Evolutionary conservation across 805 yeast genomes (phyloP), one percentile per base, ranked within the genome.

Genomic region (Teunomyces stri): DNA sequence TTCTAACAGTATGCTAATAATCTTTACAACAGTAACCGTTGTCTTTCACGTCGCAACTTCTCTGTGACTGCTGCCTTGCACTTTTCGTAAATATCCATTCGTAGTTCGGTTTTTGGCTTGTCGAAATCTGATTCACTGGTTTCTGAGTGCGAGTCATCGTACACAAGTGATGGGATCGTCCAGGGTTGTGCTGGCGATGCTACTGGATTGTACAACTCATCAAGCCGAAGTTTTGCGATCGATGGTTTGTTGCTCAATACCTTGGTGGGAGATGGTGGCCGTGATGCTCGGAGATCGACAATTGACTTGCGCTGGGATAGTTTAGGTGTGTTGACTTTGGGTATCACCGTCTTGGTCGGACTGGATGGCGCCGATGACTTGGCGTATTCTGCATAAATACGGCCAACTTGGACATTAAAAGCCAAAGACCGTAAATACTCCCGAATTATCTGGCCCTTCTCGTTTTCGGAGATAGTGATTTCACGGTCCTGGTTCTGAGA

Each of bases 401-500:
- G 65, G 9, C 79, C 80, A n/a, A 83, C 79, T 62, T 85, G 91
- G 12, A 84, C 80, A 47, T 78, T 74, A 45, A 80, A 75, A 12
- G 87, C 87, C 42, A 85, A 55, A 40, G 66, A 73, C 16, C 65
- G 68, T 27, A 84, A 65, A 57, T 80, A 85, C 7, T 60, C 61
- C 21, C 66, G 49, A 12, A 85, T 76, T 25, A 84, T 76, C 12
- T 50, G 41, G 0, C 75, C 54, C 42, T 58, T 68, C 41, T 81
- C 63, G 41, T 72, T 78, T 28, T 61, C 56, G 1, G 59, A 44
- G 6, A 62, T 50, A 5, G 43, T 29, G 10, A 59, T 37, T 18
- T 41, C 33, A 6, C 36, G 16, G 6, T 13, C 31, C 13, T 37
- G 18, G 5, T 40, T 6, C 42, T 28, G 27, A 11, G 27, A 28